Conservation (phyloP, 1,139 yeast species). For the Hansenula lynferdii region DNA sequence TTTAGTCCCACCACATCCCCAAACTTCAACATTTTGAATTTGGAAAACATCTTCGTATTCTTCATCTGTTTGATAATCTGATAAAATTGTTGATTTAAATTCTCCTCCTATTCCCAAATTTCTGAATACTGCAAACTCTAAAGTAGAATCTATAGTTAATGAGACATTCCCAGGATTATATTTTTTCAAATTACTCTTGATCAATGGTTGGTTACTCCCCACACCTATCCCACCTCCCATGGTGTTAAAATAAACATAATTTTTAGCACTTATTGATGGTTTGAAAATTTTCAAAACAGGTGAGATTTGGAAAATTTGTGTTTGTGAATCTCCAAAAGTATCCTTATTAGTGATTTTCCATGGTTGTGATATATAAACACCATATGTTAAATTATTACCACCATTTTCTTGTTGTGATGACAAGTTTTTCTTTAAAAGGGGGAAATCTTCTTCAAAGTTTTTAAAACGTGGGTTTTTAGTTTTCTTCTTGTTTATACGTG, state of each 20-base stretch:
- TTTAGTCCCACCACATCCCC: slow-evolving; percentile 83
- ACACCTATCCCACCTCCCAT: slow-evolving; percentile 77
- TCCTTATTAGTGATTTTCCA: slow-evolving; percentile 75
- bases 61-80: slow-evolving; percentile 20
- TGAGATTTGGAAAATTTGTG: slow-evolving; percentile 54
- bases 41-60: slow-evolving; percentile 64
- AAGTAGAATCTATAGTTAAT: slow-evolving; percentile 66
- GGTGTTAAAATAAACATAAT: slow-evolving; percentile 56
- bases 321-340: slow-evolving; percentile 59
- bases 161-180: slow-evolving; percentile 67
- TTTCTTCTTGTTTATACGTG: slow-evolving; percentile 37
- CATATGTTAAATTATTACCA: slow-evolving; percentile 43
- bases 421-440: slow-evolving; percentile 37
- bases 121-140: slow-evolving; percentile 80
- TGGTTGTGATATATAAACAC: slow-evolving; percentile 58
- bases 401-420: slow-evolving; percentile 20
- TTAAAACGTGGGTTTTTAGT: slow-evolving; percentile 43
- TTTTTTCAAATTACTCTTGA: slow-evolving; percentile 38
- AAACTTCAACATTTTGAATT: slow-evolving; percentile 76
- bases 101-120: slow-evolving; percentile 57
- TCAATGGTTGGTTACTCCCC: slow-evolving; percentile 61
- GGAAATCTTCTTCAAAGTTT: slow-evolving; percentile 47
- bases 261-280: slow-evolving; percentile 24
- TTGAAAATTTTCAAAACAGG: slow-evolving; percentile 61
- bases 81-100: slow-evolving; percentile 29